phyloP scores from a whole-genome alignment of 1,284 basidiomycete genomes.

The Ceratobasidium sp. region DNA sequence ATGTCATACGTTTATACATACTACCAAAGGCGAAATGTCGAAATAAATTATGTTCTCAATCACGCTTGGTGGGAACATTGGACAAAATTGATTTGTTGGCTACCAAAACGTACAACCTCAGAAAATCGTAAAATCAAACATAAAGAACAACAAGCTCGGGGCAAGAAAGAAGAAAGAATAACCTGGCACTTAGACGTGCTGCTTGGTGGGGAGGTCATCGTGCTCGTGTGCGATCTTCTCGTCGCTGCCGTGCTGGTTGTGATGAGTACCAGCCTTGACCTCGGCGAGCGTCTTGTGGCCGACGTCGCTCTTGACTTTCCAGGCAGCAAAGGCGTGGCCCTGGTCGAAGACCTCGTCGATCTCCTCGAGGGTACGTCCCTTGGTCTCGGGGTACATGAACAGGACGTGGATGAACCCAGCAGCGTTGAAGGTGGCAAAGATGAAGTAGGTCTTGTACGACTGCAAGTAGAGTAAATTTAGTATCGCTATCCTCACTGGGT shows the following conservation, averaged over 20 bases:
- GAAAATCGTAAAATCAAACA: no score
- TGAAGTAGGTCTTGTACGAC: conserved; percentile 66
- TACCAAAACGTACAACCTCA: no score
- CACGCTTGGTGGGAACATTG: no score
- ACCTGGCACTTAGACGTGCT: conserved; percentile 4
- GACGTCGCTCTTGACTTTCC: conserved; percentile 69
- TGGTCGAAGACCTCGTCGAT: conserved; percentile 77
- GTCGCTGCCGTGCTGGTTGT: conserved; percentile 9
- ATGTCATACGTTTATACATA: conserved; percentile 84
- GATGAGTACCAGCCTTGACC: conserved; percentile 50
- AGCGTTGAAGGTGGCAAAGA: conserved; percentile 81
- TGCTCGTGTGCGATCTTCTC: conserved; percentile 7
- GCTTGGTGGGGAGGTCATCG: conserved; percentile 23
- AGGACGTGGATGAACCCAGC: conserved; percentile 70
- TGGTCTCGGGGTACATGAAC: conserved; percentile 76
- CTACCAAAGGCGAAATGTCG: neutral
- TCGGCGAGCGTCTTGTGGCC: conserved; percentile 70
- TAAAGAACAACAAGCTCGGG: conserved; percentile 3
- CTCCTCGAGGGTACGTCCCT: conserved; percentile 75
- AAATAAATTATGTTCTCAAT: no score
- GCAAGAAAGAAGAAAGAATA: neutral
- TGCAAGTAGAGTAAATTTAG: conserved; percentile 27
- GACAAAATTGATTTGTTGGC: no score
- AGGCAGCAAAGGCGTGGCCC: conserved; percentile 75
- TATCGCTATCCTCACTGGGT: no score